These are phyloP conservation scores for Cyclotella sp. DNA, from an alignment of 108 stramenopile species.

Conservation along the genomic window DNA sequence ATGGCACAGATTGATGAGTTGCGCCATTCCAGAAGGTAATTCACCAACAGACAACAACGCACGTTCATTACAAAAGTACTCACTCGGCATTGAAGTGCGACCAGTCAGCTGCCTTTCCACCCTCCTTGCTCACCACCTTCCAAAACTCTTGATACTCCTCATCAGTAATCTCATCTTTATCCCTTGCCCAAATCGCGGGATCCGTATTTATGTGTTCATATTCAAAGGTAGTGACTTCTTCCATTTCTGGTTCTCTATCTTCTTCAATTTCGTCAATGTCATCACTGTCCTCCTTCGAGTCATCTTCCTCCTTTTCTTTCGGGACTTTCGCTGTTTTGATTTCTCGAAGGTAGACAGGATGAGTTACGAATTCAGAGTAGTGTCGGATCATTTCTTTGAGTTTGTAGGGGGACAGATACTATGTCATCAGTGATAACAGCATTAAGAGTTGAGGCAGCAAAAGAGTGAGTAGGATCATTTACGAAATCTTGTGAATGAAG, in stretches of 20 bases:
- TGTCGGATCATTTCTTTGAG: slow-evolving; percentile 89
- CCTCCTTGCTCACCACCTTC: slow-evolving; percentile 76
- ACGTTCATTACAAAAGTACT: slow-evolving; percentile 11
- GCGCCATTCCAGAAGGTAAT: neutral
- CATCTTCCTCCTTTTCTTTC: slow-evolving; percentile 75
- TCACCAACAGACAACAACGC: neutral
- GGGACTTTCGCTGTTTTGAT: slow-evolving; percentile 78
- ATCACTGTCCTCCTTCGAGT: slow-evolving; percentile 37
- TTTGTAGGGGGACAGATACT: slow-evolving; percentile 77
- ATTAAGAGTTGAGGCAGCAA: slow-evolving; percentile 1
- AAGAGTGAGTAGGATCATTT: neutral
- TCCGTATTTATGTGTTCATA: slow-evolving; percentile 95
- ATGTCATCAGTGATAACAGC: too few relatives aligned
- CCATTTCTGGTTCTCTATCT: slow-evolving; percentile 77
- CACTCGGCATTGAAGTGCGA: slow-evolving; percentile 98
- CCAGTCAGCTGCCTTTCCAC: slow-evolving; percentile 86
- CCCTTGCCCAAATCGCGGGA: slow-evolving; percentile 98
- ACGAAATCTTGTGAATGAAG: too few relatives aligned
- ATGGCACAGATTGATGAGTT: too few relatives aligned
- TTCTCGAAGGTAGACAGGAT: slow-evolving; percentile 94
- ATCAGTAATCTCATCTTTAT: slow-evolving; percentile 94
- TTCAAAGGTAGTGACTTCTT: slow-evolving; percentile 84
- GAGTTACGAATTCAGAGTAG: slow-evolving; percentile 99
- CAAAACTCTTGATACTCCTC: slow-evolving; percentile 99
- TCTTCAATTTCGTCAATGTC: slow-evolving; percentile 42